phyloP scores from a whole-genome alignment of 2,329 filamentous ascomycete species.

The Colletotrichum lini region DNA sequence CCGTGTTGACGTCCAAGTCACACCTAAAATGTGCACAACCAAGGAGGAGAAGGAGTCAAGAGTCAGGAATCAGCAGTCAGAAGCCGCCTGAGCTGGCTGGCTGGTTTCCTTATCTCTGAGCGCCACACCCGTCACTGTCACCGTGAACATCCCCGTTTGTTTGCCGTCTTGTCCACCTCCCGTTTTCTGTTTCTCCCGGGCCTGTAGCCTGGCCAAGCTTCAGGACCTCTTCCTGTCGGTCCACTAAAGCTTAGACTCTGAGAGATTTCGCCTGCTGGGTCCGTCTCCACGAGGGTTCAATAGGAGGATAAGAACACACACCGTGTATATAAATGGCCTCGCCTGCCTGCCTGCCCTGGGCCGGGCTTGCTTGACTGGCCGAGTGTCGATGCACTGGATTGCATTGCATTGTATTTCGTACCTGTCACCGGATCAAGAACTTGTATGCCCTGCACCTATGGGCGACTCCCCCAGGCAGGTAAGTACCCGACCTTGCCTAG shows the following conservation, averaged over 20 bases:
- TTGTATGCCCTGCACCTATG: too few species aligned
- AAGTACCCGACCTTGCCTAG: too few species aligned
- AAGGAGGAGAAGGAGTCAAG: too few species aligned
- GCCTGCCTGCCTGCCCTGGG: not conserved
- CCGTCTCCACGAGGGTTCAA: constrained; percentile 31
- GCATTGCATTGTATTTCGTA: constrained; percentile 12
- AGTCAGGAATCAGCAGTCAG: too few species aligned
- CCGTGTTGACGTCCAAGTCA: constrained; percentile 29
- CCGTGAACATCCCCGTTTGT: constrained; percentile 3
- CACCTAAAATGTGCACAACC: constrained; percentile 26
- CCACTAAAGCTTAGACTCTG: constrained; percentile 38
- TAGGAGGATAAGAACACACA: constrained; percentile 1
- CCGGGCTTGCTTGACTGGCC: not conserved
- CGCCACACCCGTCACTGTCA: not conserved
- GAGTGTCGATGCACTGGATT: not conserved
- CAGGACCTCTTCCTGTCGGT: constrained; percentile 2
- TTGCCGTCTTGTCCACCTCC: not conserved
- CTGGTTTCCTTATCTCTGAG: not conserved
- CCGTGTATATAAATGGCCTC: not conserved
- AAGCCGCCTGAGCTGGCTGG: not conserved
- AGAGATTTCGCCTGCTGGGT: constrained; percentile 7
- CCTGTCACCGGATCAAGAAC: constrained; percentile 1
- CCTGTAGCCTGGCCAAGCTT: too few species aligned
- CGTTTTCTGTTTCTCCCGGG: constrained; percentile 6
- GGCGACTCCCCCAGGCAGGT: too few species aligned